phyloP scores from a whole-genome alignment of 1,284 basidiomycete genomes.

The Puccinia horiana region DNA sequence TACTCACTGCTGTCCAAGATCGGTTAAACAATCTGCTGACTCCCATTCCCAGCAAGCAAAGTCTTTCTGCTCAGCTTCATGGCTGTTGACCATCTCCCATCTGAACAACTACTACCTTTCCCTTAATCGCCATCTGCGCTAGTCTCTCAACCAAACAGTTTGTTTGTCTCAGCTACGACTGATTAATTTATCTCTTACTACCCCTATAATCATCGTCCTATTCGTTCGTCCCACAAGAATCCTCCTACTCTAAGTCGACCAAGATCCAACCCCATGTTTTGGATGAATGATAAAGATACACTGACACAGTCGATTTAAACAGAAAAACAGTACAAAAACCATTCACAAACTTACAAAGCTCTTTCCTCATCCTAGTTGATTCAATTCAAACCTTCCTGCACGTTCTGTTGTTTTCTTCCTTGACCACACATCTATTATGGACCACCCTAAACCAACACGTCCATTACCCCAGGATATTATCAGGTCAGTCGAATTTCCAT shows the following conservation, averaged over 20 bases:
- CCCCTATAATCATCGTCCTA: background rate
- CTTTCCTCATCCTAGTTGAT: background rate
- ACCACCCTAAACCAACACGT: background rate
- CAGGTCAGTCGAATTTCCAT: background rate
- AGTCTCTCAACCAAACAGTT: too few species aligned
- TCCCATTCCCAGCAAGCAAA: too few species aligned
- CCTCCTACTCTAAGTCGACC: background rate
- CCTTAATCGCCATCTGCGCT: too few species aligned
- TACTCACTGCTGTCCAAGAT: background rate
- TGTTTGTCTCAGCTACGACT: too few species aligned
- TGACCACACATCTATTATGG: background rate
- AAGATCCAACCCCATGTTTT: background rate
- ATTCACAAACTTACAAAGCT: background rate
- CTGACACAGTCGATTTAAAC: background rate
- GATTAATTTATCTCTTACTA: too few species aligned
- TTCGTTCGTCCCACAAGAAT: background rate
- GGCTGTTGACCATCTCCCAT: too few species aligned
- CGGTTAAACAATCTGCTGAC: too few species aligned
- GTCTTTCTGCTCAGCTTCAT: too few species aligned
- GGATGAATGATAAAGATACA: background rate
- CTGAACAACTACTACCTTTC: too few species aligned
- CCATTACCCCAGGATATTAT: constrained; percentile 27
- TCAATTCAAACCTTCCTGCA: background rate
- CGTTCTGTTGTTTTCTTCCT: background rate
- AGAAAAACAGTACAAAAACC: background rate